phyloP scores from a whole-genome alignment of 345 rosid species.

The Capsella bursapastoris region DNA sequence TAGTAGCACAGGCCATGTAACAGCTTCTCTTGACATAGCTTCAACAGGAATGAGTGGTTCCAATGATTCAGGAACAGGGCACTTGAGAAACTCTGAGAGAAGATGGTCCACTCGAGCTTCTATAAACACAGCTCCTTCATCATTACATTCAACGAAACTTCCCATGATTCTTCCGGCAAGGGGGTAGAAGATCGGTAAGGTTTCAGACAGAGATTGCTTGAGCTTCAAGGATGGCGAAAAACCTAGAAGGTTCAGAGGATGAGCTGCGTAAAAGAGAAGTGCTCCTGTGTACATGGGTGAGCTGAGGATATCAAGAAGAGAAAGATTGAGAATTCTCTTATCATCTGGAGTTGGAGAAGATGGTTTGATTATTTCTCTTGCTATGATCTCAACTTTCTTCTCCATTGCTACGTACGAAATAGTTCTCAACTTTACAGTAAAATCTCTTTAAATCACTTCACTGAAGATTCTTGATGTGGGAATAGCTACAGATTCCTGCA shows the following conservation, averaged over 20 bases:
- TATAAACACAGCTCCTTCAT: constrained; percentile 48
- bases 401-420: constrained; percentile 28
- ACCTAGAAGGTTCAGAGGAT: constrained; percentile 22
- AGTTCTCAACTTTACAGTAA: neutral
- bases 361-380: constrained; percentile 47
- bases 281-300: constrained; percentile 44
- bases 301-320: constrained; percentile 45
- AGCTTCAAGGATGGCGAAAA: constrained; percentile 38
- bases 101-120: constrained; percentile 44
- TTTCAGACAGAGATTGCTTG: constrained; percentile 53
- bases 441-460: constrained; percentile 3
- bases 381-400: constrained; percentile 39
- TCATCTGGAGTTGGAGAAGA: constrained; percentile 44
- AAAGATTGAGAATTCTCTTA: constrained; percentile 33
- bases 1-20: constrained; percentile 41
- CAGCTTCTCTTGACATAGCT: constrained; percentile 36
- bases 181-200: constrained; percentile 53
- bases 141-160: constrained; percentile 42
- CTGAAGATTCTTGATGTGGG: constrained; percentile 32
- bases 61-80: constrained; percentile 37
- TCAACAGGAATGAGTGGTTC: constrained; percentile 47
- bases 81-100: constrained; percentile 43
- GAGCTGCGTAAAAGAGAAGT: constrained; percentile 39
- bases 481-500: constrained; percentile 32
- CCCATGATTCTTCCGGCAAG: constrained; percentile 42